Conservation (phyloP, 441 rosid species). For the Capsella rubella region DNA sequence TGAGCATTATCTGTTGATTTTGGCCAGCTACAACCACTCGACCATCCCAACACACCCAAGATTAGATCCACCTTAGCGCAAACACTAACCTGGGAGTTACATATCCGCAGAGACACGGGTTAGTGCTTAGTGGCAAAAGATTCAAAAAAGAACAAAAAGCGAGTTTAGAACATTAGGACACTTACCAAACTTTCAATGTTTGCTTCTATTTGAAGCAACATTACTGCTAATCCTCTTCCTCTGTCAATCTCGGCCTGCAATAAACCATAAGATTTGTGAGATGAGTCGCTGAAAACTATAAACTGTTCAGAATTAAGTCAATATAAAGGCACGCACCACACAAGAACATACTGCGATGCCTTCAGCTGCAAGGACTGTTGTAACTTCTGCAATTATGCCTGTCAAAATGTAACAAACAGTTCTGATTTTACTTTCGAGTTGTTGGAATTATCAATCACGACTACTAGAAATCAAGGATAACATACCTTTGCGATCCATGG, state of each 20-base stretch:
- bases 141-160: background rate
- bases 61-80: constrained; percentile 81
- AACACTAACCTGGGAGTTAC: constrained; percentile 66
- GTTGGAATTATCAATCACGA: constrained; percentile 4
- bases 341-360: constrained; percentile 84
- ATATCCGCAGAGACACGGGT: constrained; percentile 12
- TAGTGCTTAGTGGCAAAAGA: background rate
- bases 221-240: constrained; percentile 92
- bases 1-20: constrained; percentile 54
- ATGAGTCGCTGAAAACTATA: background rate
- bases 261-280: constrained; percentile 18
- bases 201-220: constrained; percentile 89
- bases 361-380: constrained; percentile 74
- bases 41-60: constrained; percentile 91
- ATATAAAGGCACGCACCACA: constrained; percentile 67
- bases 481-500: constrained; percentile 87
- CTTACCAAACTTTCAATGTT: constrained; percentile 75
- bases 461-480: constrained; percentile 1
- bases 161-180: constrained; percentile 11
- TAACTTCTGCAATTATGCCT: constrained; percentile 94
- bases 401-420: constrained; percentile 33
- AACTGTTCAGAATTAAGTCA: background rate
- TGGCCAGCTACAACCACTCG: constrained; percentile 96
- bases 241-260: constrained; percentile 85
- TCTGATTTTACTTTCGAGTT: constrained; percentile 5